Base-by-base conservation (phyloP, 179 eudicot genomes). In the Carnegiea gigantea region DNA sequence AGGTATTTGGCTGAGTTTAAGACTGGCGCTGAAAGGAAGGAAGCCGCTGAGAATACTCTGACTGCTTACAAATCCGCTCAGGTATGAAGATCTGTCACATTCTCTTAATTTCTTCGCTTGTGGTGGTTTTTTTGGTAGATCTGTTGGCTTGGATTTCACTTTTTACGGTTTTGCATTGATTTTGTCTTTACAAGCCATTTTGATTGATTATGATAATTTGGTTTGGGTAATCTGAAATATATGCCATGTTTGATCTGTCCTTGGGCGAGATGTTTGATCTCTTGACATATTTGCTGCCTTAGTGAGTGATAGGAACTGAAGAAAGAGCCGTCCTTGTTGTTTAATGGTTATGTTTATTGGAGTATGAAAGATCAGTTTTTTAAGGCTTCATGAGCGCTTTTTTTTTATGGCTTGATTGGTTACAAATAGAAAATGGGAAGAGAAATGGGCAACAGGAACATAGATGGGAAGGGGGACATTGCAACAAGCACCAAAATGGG, bases 41-140 rank as follows among this genome's bases (percentile, higher is more conserved):
- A 92, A 70, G 92, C 93, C 24, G 95, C 93, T 17, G 95, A 92
- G 81, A 88, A 86, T 81, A 92, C 95, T 28, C 93, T 92, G 79
- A 84, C 88, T 12, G 95, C 95, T 73, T 92, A 92, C 83, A 92
- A 90, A 46, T 84, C 92, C 13, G 93, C 95, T 82, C 95, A 92
- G 95, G 95, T 88, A 24, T 82, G 6, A 21, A 17, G 72, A 23
- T 48, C 49, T 23, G 30, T 62, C 68, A 0, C 33, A 13, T 1
- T 65, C 51, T 0, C 46, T 59, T 38, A 20, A 9, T 75, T 18
- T 43, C 9, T 33, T 57, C 13, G 0, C 30, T 78, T 65, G 13
- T 46, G 48, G 33, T 72, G 30, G 33, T n/a, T 38, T 12, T 74
- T 48, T 65, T 3, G 6, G 18, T 65, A 26, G 71, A 65, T 62